These are phyloP conservation scores for Quercus bicolor DNA, from an alignment of 306 rosid species.

Conservation along the genomic window DNA sequence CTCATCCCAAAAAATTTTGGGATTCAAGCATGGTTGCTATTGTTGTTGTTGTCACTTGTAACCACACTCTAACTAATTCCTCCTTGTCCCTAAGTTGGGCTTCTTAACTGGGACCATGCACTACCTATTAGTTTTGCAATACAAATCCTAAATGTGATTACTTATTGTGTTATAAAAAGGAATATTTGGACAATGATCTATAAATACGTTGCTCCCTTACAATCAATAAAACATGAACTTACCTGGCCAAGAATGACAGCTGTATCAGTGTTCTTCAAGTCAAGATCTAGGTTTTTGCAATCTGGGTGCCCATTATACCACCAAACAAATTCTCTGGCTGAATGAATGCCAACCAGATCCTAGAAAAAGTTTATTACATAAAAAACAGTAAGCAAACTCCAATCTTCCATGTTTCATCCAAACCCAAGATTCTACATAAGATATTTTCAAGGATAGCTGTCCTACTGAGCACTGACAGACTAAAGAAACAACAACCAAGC, in stretches of 20 bases:
- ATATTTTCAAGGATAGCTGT: neutral
- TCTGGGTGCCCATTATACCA: slow-evolving; percentile 99
- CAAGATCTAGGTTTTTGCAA: slow-evolving; percentile 63
- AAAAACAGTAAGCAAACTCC: neutral
- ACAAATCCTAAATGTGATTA: neutral
- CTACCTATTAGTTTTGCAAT: neutral
- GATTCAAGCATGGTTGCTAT: no score
- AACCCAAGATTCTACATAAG: neutral
- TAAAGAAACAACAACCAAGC: slow-evolving; percentile 5
- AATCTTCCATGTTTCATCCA: neutral
- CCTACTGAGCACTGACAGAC: neutral
- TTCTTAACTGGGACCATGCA: neutral
- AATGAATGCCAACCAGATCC: slow-evolving; percentile 66
- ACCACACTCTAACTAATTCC: neutral
- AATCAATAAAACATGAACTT: slow-evolving; percentile 17
- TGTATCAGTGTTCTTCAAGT: slow-evolving; percentile 68
- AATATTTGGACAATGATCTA: neutral
- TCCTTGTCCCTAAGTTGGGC: neutral
- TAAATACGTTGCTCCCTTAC: neutral
- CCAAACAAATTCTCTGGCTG: slow-evolving; percentile 98
- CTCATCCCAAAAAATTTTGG: no score
- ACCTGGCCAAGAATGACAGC: slow-evolving; percentile 98
- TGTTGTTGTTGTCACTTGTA: no score
- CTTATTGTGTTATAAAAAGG: neutral
- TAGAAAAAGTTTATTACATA: slow-evolving; percentile 11